phyloP scores from a whole-genome alignment of 768 basidiomycete genomes.

The Collybia mongolica region DNA sequence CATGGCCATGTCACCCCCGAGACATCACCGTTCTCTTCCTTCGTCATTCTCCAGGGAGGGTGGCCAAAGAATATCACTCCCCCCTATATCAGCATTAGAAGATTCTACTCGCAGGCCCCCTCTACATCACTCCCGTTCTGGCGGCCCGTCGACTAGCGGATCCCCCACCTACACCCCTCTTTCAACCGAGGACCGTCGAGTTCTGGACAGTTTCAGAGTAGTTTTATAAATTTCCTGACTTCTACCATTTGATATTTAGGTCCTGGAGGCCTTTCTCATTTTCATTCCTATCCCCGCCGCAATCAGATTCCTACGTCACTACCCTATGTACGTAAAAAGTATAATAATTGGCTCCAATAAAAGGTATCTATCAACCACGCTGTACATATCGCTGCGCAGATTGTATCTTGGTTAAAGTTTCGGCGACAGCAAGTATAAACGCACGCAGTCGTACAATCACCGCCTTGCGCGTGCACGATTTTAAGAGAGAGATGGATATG shows the following conservation, averaged over 20 bases:
- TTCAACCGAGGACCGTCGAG: slow-evolving; percentile 59
- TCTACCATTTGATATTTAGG: too few relatives aligned
- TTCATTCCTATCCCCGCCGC: too few relatives aligned
- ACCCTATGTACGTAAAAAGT: too few relatives aligned
- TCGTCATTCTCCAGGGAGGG: slow-evolving; percentile 4
- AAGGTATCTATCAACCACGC: too few relatives aligned
- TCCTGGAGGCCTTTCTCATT: too few relatives aligned
- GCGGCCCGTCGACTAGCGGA: slow-evolving; percentile 12
- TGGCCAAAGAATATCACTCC: slow-evolving; percentile 14
- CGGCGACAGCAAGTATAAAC: too few relatives aligned
- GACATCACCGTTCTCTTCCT: slow-evolving; percentile 9
- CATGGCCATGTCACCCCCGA: slow-evolving; percentile 9
- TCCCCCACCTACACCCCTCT: slow-evolving; percentile 32
- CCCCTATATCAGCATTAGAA: slow-evolving; percentile 14
- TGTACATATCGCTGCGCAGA: too few relatives aligned
- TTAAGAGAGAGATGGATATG: not conserved
- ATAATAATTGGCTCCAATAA: too few relatives aligned
- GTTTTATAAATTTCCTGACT: slow-evolving; percentile 30
- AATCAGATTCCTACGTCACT: too few relatives aligned
- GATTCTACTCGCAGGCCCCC: slow-evolving; percentile 3
- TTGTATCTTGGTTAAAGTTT: too few relatives aligned
- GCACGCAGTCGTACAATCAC: too few relatives aligned
- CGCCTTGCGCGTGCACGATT: too few relatives aligned
- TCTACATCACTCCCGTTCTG: slow-evolving; percentile 26
- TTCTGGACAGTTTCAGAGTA: slow-evolving; percentile 55